Base-by-base conservation (phyloP, 192 early-diverging fungal species). In the Backusella liffmaniae region DNA sequence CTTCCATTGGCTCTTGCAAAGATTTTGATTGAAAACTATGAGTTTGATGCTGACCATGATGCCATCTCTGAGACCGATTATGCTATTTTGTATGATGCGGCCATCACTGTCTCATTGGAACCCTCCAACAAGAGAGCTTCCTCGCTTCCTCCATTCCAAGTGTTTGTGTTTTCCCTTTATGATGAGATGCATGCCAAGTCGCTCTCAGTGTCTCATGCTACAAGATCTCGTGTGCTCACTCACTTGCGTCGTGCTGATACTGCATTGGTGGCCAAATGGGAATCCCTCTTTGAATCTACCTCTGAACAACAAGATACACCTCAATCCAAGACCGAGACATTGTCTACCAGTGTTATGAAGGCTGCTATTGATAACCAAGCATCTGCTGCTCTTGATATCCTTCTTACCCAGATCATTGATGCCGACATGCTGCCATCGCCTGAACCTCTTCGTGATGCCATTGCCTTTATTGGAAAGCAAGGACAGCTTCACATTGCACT, bases 361-460 rank as follows among this genome's bases (percentile, higher is more conserved):
- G 66, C 75, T n/a, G 75, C 72, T 49, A 29, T 79, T 5, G 72
- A 76, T 16, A 75, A 78, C 26, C 65, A 79, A 1, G 15, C 62
- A 4, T 23, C 36, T 0, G 26, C 68, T 16, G 70, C 74, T 26
- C 15, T 73, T 37, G 56, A 76, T 16, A 66, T 79, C 51, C 70
- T 83, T 32, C 32, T 66, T 6, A 56, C 46, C 29, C 51, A 44
- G n/a, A 69, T 69, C 23, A 69, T 69, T 37, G 18, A 37, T 13
- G 37, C 35, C n/a, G 67, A 34, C 1, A 23, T 69, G 34, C 41
- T 69, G 10, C 81, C 81, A 15, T 46, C 70, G 12, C 74, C 77
- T 35, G 82, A 83, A n/a, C 72, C 62, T 16, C 42, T 73, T 21
- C 78, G 78, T 35, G 82, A 83, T 69, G 78, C 75, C 2, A 83